Evolutionary conservation across 2,329 filamentous ascomycete genomes (phyloP), one percentile per base, ranked within the genome.

Genomic region (Scytalidium sp.): DNA sequence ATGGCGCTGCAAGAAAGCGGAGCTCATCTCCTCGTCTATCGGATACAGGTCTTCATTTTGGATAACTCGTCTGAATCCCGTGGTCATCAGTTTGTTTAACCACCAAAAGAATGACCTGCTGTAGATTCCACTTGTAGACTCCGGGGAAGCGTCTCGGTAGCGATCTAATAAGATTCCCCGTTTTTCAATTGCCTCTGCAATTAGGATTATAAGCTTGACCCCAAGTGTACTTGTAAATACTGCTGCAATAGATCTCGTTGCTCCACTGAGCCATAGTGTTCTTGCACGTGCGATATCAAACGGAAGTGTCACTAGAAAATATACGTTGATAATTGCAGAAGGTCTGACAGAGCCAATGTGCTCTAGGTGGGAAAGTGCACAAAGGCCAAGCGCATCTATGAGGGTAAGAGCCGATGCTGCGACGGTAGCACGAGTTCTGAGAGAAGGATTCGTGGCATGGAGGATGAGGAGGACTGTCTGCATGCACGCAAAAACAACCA

Each of bases 111-210:
- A 58, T 19, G 64, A 65, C 10, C 64, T 65, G 49, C 61, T 67
- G 36, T 71, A 69, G 7, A 73, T 55, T 13, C 72, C 70, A 50
- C 69, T 69, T 22, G 66, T 67, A 32, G 56, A 59, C 49, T 71
- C 70, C 3, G 71, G 70, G 7, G 67, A 66, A n/a, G 56, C 50
- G 43, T 56, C 20, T n/a, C 57, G 52, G 48, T 66, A 60, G 42
- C 53, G 54, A 29, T 54, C 49, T n/a, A 68, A 50, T 11, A 72
- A 56, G 29, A 65, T 64, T 2, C 51, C 41, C 8, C 64, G 59
- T 59, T 75, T 75, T 47, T 65, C 68, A 48, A 60, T 56, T 2
- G 68, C 68, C 59, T 75, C 72, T 2, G 70, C 64, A 3, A 59
- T 41, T 2, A 58, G 45, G 19, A 60, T 49, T 29, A 56, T 58